phyloP scores from a whole-genome alignment of 208 protist species.

The Acanthamoeba pearcei region DNA sequence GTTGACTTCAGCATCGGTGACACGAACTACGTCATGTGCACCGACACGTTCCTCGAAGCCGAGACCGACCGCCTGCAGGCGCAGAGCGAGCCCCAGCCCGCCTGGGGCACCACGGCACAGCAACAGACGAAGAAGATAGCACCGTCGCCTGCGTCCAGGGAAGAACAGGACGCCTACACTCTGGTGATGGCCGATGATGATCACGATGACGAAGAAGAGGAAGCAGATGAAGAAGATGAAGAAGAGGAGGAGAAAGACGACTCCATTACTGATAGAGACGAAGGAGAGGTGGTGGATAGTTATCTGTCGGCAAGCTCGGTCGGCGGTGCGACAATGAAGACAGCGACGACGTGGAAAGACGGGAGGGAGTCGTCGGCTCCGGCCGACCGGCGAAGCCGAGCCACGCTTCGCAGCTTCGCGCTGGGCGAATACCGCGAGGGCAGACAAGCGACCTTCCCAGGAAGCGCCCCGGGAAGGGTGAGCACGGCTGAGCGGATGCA shows the following conservation, averaged over 20 bases:
- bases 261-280: neutral
- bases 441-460: no score
- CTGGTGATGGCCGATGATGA: neutral
- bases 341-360: neutral
- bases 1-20: neutral
- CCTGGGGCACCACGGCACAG: no score
- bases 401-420: neutral
- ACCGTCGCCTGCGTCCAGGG: neutral
- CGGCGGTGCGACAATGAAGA: neutral
- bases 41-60: neutral
- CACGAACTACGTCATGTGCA: constrained; percentile 36
- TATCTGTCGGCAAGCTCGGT: neutral
- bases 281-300: neutral
- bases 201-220: neutral
- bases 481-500: no score
- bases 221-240: neutral
- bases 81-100: neutral
- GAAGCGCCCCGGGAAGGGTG: no score
- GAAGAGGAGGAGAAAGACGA: neutral
- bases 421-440: neutral
- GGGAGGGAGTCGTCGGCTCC: neutral
- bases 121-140: no score
- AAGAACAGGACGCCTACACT: neutral
- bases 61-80: neutral
- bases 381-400: neutral